A percentile compares a stretch with the other conserved stretches of the same genome.
phyloP scores from a whole-genome alignment of 2,329 filamentous ascomycete genomes.

The Mycosphaerella arachidis region DNA sequence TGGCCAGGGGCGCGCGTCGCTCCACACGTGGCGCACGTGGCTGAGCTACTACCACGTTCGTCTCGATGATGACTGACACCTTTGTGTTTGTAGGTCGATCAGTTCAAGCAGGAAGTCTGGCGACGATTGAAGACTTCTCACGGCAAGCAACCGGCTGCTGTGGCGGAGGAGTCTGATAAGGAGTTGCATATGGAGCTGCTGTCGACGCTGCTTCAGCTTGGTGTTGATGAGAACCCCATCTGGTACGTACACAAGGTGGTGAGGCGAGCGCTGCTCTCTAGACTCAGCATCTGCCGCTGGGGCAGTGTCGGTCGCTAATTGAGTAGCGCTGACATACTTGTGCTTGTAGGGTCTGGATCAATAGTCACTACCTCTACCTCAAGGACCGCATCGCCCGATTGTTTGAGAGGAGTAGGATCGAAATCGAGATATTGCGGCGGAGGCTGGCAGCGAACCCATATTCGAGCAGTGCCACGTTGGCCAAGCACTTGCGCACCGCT shows the following conservation, averaged over 20 bases:
- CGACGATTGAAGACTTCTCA: conserved; percentile 54
- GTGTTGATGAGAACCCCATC: conserved; percentile 92
- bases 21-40: no score
- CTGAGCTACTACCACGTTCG: no score
- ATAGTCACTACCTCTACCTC: conserved; percentile 82
- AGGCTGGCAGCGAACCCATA: conserved; percentile 71
- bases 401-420: conserved; percentile 80
- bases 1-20: no score
- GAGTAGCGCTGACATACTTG: no score
- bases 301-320: no score
- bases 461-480: conserved; percentile 64
- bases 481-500: conserved; percentile 70
- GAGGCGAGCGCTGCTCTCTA: no score
- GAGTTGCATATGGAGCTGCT: conserved; percentile 94
- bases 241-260: conserved; percentile 46
- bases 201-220: conserved; percentile 80
- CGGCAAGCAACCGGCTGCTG: conserved; percentile 23
- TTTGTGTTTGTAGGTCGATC: conserved; percentile 50
- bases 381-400: conserved; percentile 77
- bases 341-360: conserved; percentile 63
- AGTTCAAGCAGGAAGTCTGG: conserved; percentile 88
- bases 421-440: conserved; percentile 85
- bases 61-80: no score
- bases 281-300: no score
- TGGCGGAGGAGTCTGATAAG: conserved; percentile 39